Conservation (phyloP, 139 green algal species). For the Volvox africanus region DNA sequence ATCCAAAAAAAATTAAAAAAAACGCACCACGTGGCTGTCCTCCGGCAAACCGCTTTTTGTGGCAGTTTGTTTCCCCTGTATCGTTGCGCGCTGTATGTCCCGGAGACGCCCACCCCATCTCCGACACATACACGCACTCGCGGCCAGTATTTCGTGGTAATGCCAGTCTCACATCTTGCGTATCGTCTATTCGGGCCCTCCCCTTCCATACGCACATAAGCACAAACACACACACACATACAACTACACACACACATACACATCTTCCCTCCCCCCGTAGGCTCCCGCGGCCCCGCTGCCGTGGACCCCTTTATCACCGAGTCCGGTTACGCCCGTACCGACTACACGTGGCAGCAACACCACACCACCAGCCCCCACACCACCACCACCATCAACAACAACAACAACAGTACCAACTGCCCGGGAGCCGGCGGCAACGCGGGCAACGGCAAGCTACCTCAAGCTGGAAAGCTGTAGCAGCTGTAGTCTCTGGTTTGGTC, state of each 20-base stretch:
- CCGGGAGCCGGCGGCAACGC: not conserved
- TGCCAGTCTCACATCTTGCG: too few species aligned
- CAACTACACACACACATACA: not conserved
- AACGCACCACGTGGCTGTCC: too few species aligned
- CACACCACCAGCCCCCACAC: not conserved
- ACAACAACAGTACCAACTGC: not conserved
- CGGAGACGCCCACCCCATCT: too few species aligned
- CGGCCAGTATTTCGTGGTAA: too few species aligned
- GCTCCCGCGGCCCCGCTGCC: constrained; percentile 33
- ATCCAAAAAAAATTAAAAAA: too few species aligned
- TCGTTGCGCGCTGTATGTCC: too few species aligned
- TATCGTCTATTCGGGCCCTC: too few species aligned
- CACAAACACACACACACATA: not conserved
- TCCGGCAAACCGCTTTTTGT: too few species aligned
- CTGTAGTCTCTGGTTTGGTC: not conserved
- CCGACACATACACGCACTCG: too few species aligned
- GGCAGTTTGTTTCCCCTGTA: too few species aligned
- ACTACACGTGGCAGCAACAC: constrained; percentile 38
- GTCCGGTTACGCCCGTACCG: constrained; percentile 31
- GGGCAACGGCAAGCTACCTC: not conserved
- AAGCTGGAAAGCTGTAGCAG: constrained; percentile 14
- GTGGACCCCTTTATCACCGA: constrained; percentile 24
- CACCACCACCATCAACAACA: not conserved
- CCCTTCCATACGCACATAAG: not conserved
- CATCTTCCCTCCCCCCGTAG: not conserved